phyloP scores from a whole-genome alignment of 768 basidiomycete genomes.

The Tricholoma bakamatsutake region DNA sequence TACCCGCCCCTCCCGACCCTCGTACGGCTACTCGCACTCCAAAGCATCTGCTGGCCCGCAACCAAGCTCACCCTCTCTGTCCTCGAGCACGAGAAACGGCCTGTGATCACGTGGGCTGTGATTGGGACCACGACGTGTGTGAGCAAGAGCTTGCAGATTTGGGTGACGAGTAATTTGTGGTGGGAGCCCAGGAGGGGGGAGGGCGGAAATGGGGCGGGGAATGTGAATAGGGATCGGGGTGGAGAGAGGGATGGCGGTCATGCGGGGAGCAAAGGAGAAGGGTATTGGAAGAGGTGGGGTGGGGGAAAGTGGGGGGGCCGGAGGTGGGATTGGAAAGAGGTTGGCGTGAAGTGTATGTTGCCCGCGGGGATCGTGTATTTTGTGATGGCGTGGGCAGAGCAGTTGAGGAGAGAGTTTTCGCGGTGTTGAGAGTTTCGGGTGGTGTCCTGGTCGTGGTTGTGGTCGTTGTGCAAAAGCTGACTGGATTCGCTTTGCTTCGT shows the following conservation, averaged over 20 bases:
- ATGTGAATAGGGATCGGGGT: constrained; percentile 10
- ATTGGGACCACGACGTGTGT: constrained; percentile 87
- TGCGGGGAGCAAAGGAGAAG: constrained; percentile 12
- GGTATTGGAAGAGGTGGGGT: constrained; percentile 36
- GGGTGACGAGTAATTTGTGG: constrained; percentile 91
- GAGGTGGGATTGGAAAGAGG: constrained; percentile 78
- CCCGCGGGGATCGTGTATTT: constrained; percentile 74
- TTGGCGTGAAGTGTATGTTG: constrained; percentile 61
- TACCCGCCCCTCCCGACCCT: constrained; percentile 86
- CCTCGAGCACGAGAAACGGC: constrained; percentile 62
- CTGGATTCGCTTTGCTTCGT: no score
- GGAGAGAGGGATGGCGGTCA: background rate
- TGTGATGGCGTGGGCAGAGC: constrained; percentile 73
- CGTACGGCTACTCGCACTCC: constrained; percentile 86
- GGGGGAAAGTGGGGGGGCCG: constrained; percentile 53
- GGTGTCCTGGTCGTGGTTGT: no score
- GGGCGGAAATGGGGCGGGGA: constrained; percentile 12
- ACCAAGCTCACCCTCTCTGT: constrained; percentile 80
- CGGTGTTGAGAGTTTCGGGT: constrained; percentile 13
- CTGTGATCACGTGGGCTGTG: constrained; percentile 84
- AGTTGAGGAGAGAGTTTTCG: constrained; percentile 40
- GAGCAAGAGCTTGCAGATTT: constrained; percentile 82
- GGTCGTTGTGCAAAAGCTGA: no score
- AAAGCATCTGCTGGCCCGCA: constrained; percentile 95
- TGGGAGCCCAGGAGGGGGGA: constrained; percentile 32